A percentile compares a stretch with the other conserved stretches of the same genome.
Conservation (phyloP, 208 protist species). For the Trypanosoma mega region DNA sequence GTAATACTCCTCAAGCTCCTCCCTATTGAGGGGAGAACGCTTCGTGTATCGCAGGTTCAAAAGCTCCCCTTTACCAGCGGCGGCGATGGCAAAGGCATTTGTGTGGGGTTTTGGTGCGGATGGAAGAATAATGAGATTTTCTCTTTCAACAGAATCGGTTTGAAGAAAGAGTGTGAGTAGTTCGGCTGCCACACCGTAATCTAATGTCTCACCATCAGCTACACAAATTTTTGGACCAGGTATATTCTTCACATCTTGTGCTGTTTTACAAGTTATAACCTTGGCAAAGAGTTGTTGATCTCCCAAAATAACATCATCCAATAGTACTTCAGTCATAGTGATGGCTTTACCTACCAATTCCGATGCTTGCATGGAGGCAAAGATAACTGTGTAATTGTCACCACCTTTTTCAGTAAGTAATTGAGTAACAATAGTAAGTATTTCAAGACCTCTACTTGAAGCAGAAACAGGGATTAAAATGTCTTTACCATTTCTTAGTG, state of each 20-base stretch:
- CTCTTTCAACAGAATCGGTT: slow-evolving; percentile 28
- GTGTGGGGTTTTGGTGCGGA: slow-evolving; percentile 43
- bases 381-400: slow-evolving; percentile 78
- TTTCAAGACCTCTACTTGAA: slow-evolving; percentile 69
- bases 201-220: slow-evolving; percentile 71
- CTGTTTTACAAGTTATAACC: slow-evolving; percentile 74
- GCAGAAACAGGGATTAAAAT: slow-evolving; percentile 83
- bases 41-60: slow-evolving; percentile 42
- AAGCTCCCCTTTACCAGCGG: slow-evolving; percentile 31
- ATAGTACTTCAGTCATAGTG: slow-evolving; percentile 83
- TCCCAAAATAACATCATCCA: slow-evolving; percentile 72
- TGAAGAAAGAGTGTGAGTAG: slow-evolving; percentile 53
- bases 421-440: slow-evolving; percentile 69
- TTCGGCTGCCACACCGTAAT: slow-evolving; percentile 74
- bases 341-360: slow-evolving; percentile 77
- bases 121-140: slow-evolving; percentile 73
- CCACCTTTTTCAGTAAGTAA: slow-evolving; percentile 72
- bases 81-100: slow-evolving; percentile 48
- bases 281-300: slow-evolving; percentile 70
- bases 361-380: slow-evolving; percentile 69
- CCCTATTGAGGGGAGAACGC: slow-evolving; percentile 60
- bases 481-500: slow-evolving; percentile 80
- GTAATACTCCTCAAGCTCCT: slow-evolving; percentile 89
- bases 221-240: slow-evolving; percentile 71
- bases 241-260: slow-evolving; percentile 59